These are phyloP conservation scores for Venturia oleaginea DNA, from an alignment of 2,329 filamentous ascomycete genomes.

Conservation along the genomic window DNA sequence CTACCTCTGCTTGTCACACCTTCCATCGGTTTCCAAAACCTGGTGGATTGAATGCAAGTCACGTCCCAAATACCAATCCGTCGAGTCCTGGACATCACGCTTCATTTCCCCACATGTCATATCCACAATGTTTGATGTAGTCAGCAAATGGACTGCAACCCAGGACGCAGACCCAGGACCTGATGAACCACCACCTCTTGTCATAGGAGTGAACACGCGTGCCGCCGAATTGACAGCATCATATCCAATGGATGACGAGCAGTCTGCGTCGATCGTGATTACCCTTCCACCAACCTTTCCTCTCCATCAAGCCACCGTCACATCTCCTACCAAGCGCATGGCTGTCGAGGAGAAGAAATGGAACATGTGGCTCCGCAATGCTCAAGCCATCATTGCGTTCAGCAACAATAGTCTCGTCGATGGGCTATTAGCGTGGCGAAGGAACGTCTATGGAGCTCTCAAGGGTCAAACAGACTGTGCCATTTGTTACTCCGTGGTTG, in stretches of 20 bases:
- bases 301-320: constrained; percentile 66
- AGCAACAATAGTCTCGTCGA: constrained; percentile 79
- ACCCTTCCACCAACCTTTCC: constrained; percentile 74
- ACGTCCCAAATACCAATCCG: constrained; percentile 64
- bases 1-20: constrained; percentile 68
- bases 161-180: constrained; percentile 28
- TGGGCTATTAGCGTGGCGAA: constrained; percentile 73
- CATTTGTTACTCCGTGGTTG: constrained; percentile 94
- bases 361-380: constrained; percentile 81
- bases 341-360: constrained; percentile 86
- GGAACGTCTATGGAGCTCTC: constrained; percentile 77
- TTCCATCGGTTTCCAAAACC: constrained; percentile 66
- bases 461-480: constrained; percentile 93
- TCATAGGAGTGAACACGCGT: constrained; percentile 61
- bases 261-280: constrained; percentile 73
- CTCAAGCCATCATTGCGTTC: constrained; percentile 88
- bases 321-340: constrained; percentile 66
- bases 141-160: constrained; percentile 54
- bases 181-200: constrained; percentile 42
- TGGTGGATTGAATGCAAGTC: constrained; percentile 82
- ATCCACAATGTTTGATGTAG: constrained; percentile 54
- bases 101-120: constrained; percentile 68
- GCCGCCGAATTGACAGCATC: constrained; percentile 71
- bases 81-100: constrained; percentile 79
- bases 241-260: constrained; percentile 75